These are phyloP conservation scores for Vanrija sp. DNA, from an alignment of 1,284 basidiomycete species.

Conservation along the genomic window DNA sequence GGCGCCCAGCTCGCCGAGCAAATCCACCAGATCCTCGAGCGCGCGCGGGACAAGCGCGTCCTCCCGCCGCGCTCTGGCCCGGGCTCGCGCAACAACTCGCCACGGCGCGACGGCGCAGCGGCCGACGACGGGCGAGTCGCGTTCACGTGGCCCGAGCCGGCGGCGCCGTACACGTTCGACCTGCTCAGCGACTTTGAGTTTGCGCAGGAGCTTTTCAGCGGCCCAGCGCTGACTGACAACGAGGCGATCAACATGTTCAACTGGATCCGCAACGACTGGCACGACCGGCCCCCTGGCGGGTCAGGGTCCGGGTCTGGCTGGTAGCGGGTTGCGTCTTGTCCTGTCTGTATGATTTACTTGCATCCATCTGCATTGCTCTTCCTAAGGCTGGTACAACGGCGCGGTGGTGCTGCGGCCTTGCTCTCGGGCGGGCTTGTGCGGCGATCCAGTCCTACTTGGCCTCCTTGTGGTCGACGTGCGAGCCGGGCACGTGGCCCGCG, in stretches of 20 bases:
- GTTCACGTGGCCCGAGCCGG: neutral
- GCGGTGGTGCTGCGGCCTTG: no score
- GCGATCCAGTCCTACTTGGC: no score
- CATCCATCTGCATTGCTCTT: no score
- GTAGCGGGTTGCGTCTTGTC: neutral
- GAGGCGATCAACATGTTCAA: conserved; percentile 1
- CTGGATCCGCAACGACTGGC: no score
- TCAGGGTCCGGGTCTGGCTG: neutral
- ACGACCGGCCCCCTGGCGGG: no score
- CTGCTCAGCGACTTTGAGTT: conserved; percentile 4
- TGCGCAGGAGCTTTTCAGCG: conserved; percentile 4
- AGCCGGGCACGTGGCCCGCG: no score
- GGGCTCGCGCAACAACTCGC: neutral
- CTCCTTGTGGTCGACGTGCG: no score
- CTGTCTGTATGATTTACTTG: no score
- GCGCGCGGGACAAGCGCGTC: conserved; percentile 2
- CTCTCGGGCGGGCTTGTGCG: no score
- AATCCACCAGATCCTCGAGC: conserved; percentile 1
- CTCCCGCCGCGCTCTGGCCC: neutral
- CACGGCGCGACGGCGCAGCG: neutral
- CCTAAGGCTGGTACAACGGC: no score
- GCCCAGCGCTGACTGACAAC: neutral
- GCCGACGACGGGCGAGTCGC: neutral
- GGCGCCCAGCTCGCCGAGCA: neutral
- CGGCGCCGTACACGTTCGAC: neutral